Evolutionary conservation across 306 rosid genomes (phyloP).

Genomic region (Comarum palustre): DNA sequence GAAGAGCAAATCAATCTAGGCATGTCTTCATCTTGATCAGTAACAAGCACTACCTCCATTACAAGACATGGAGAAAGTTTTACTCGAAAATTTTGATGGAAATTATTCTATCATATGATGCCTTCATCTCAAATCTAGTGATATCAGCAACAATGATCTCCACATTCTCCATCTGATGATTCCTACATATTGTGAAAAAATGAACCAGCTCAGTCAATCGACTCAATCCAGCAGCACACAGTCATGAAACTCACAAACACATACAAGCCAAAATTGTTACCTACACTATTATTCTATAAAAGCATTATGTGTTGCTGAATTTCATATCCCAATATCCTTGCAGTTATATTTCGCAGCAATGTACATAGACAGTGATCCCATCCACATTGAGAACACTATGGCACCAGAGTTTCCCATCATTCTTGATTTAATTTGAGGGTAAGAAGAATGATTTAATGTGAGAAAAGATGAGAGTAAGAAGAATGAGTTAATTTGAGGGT

Average conservation of each 20-base stretch:
- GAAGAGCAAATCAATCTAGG: slow-evolving; percentile 1
- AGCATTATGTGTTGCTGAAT: slow-evolving; percentile 74
- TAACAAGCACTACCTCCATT: neutral
- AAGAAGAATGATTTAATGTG: no score
- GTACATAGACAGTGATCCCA: slow-evolving; percentile 81
- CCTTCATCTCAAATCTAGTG: slow-evolving; percentile 69
- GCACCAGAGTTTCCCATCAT: no score
- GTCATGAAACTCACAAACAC: neutral
- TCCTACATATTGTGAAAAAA: slow-evolving; percentile 36
- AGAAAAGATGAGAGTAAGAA: no score
- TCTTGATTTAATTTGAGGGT: no score
- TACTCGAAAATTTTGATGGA: slow-evolving; percentile 94
- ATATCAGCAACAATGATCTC: slow-evolving; percentile 77
- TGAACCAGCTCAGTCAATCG: neutral
- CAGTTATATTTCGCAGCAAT: slow-evolving; percentile 66
- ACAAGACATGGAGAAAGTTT: neutral
- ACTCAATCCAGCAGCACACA: slow-evolving; percentile 12
- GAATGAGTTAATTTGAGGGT: neutral
- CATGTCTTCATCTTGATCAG: slow-evolving; percentile 1
- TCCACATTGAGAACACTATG: slow-evolving; percentile 75
- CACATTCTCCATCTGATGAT: slow-evolving; percentile 58
- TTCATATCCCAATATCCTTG: slow-evolving; percentile 81
- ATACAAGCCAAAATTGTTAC: slow-evolving; percentile 2
- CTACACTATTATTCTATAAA: slow-evolving; percentile 53
- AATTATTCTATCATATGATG: slow-evolving; percentile 70